phyloP scores from a whole-genome alignment of 306 rosid species.

The Lathyrus sativus region DNA sequence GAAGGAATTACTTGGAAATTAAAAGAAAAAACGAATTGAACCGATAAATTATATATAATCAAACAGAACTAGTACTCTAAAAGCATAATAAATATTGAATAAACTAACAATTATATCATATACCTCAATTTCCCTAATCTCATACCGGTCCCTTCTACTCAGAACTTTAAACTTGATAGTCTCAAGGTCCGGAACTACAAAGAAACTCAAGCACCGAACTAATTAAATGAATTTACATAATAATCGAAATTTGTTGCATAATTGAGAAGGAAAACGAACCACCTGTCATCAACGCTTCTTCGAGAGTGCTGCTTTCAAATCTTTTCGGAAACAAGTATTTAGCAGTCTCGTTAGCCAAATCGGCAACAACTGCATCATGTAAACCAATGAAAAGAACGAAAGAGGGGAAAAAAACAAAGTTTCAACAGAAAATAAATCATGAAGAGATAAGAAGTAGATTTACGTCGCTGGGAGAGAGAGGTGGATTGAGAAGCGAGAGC shows the following conservation, averaged over 20 bases:
- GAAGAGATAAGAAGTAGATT: slow-evolving; percentile 3
- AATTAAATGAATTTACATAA: background rate
- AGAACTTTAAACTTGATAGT: slow-evolving; percentile 74
- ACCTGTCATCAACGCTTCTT: slow-evolving; percentile 80
- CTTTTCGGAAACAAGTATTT: slow-evolving; percentile 78
- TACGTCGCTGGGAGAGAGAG: slow-evolving; percentile 76
- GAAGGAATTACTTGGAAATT: background rate
- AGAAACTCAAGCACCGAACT: background rate
- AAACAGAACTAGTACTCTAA: background rate
- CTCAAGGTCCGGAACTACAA: slow-evolving; percentile 88
- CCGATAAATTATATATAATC: background rate
- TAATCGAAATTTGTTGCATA: slow-evolving; percentile 23
- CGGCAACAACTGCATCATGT: slow-evolving; percentile 56
- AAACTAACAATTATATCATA: background rate
- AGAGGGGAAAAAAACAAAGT: background rate
- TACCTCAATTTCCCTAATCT: slow-evolving; percentile 91
- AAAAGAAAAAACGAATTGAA: background rate
- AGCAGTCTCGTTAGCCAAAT: slow-evolving; percentile 65
- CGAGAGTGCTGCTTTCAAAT: slow-evolving; percentile 76
- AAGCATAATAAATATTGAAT: background rate
- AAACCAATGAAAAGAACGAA: background rate
- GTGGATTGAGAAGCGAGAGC: slow-evolving; percentile 81
- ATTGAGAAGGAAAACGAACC: slow-evolving; percentile 18
- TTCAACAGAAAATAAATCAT: background rate
- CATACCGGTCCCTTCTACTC: slow-evolving; percentile 61